A percentile compares a stretch with the other conserved stretches of the same genome.
These are phyloP conservation scores for Bipolaris zeicola DNA, from an alignment of 2,329 filamentous ascomycete genomes.

Conservation along the genomic window DNA sequence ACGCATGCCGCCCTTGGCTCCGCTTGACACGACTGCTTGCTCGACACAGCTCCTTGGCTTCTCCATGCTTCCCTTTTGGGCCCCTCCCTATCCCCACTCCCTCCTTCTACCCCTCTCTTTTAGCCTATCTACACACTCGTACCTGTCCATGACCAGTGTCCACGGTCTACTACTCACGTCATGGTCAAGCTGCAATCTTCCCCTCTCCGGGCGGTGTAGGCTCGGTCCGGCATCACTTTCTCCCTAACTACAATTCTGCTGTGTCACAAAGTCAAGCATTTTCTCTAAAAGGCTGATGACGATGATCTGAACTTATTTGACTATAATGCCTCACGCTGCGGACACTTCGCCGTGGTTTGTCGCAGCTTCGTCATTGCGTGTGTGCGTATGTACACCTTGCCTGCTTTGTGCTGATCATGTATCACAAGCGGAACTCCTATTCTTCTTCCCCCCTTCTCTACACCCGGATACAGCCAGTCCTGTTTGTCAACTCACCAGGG, in stretches of 20 bases:
- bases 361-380: slow-evolving; percentile 2
- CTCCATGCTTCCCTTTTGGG: background rate
- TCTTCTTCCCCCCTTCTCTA: slow-evolving; percentile 1
- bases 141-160: background rate
- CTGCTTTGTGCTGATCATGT: background rate
- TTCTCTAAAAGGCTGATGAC: background rate
- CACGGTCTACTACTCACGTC: background rate
- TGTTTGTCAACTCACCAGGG: slow-evolving; percentile 40
- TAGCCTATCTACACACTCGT: background rate
- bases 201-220: background rate
- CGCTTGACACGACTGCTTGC: background rate
- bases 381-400: slow-evolving; percentile 10
- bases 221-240: background rate
- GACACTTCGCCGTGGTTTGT: background rate
- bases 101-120: background rate
- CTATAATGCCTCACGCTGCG: background rate
- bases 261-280: background rate
- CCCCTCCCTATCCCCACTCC: background rate
- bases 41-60: background rate
- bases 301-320: background rate
- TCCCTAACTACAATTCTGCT: background rate
- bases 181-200: background rate
- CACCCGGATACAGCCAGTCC: slow-evolving; percentile 35
- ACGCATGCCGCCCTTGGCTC: background rate
- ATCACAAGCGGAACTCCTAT: background rate